Percentiles rank a stretch among this genome's conserved stretches.
phyloP scores from a whole-genome alignment of 1,139 yeast species.

The Meyerozyma athensensis region DNA sequence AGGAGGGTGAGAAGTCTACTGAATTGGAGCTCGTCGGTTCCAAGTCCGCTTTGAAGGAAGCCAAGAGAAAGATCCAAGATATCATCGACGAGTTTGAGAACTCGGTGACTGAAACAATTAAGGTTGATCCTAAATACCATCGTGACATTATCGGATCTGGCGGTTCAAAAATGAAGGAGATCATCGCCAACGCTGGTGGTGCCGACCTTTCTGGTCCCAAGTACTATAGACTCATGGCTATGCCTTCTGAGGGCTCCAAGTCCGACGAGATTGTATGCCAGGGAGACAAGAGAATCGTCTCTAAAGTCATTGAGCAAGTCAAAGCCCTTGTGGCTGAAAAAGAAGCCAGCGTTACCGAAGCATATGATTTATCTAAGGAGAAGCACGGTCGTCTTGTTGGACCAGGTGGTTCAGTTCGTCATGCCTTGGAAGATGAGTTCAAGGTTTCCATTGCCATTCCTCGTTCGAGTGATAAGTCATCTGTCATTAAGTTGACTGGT shows the following conservation, averaged over 20 bases:
- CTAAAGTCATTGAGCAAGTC: slow-evolving; percentile 61
- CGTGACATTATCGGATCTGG: slow-evolving; percentile 77
- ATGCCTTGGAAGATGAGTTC: slow-evolving; percentile 66
- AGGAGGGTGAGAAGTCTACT: slow-evolving; percentile 40
- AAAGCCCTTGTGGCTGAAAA: slow-evolving; percentile 59
- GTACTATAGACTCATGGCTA: slow-evolving; percentile 57
- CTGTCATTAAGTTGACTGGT: slow-evolving; percentile 48
- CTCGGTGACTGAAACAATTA: slow-evolving; percentile 53
- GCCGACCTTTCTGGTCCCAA: slow-evolving; percentile 42
- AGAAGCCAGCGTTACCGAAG: slow-evolving; percentile 57
- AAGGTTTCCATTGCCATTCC: slow-evolving; percentile 68
- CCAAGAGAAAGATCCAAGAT: slow-evolving; percentile 56
- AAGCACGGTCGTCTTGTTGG: slow-evolving; percentile 81
- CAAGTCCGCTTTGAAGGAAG: slow-evolving; percentile 72
- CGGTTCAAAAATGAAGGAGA: slow-evolving; percentile 71
- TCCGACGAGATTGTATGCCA: slow-evolving; percentile 57
- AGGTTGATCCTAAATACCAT: slow-evolving; percentile 76
- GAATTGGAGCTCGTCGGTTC: slow-evolving; percentile 78
- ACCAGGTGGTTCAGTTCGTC: slow-evolving; percentile 72
- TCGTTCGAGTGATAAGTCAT: slow-evolving; percentile 46
- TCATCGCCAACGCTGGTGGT: slow-evolving; percentile 79
- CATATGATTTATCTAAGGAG: slow-evolving; percentile 61
- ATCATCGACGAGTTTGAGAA: slow-evolving; percentile 69
- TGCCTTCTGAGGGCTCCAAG: slow-evolving; percentile 73
- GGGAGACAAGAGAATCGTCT: slow-evolving; percentile 76